Base-by-base conservation (phyloP, 192 early-diverging fungal species). In the Podila minutissima region DNA sequence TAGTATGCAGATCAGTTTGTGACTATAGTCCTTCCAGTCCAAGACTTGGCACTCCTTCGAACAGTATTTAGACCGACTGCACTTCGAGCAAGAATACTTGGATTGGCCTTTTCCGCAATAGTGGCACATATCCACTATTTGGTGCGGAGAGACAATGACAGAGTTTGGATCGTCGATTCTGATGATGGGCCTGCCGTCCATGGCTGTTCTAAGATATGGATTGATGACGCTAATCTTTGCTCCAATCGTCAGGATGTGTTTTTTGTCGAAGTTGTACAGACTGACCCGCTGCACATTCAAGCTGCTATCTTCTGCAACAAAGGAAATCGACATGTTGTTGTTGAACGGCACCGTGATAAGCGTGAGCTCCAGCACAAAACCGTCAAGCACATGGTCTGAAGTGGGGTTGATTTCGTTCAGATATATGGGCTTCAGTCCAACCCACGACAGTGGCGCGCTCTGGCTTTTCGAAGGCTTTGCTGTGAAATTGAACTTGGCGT, bases 301-400 rank as follows among this genome's bases (percentile, higher is more conserved):
- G 69, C 63, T 71, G 69, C 61, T 71, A 71, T 71, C 69, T 61
- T 71, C 48, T 71, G 69, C 69, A 71, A 72, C 71, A 64, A 72
- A 72, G 62, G 71, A 72, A 65, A 72, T 72, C 71, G 71, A 72
- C 71, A 72, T 72, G 71, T 29, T 72, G 63, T 72, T 72, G 71
- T 64, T 59, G 71, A 65, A 64, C 37, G 71, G 71, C 71, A 31
- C 71, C 38, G 71, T 72, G 55, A 72, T 72, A 72, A 72, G 71
- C 37, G 71, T 72, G 62, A 72, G 71, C 71, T 72, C 71, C 71
- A 72, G 71, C 9, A 72, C 71, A 58, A 59, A 72, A 32, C 71
- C 71, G 20, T 72, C 71, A 72, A 64, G 62, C 63, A 72, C 71
- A 65, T 65, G 71, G 53, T 72, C 71, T 65, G 62, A 64, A 65